Evolutionary conservation across 129 eudicot genomes (phyloP).

Genomic region (Ambrosia artemisiifolia): DNA sequence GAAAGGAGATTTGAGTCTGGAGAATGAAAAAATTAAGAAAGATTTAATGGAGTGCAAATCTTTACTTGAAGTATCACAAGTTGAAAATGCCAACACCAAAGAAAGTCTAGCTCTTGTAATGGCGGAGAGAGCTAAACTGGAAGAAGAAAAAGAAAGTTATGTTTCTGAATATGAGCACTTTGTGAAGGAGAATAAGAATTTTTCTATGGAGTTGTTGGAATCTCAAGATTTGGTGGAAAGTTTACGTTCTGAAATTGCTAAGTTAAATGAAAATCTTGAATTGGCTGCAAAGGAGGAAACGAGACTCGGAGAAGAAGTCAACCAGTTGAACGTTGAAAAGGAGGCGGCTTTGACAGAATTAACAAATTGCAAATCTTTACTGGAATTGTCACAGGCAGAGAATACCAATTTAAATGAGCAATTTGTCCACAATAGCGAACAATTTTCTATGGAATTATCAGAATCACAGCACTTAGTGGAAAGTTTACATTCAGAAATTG

Average conservation of each 20-base stretch:
- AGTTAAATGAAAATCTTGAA: conserved; percentile 34
- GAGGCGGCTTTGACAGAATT: conserved; percentile 46
- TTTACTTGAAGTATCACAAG: conserved; percentile 38
- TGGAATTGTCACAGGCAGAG: conserved; percentile 49
- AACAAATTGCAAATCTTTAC: conserved; percentile 26
- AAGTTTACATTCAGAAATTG: conserved; percentile 44
- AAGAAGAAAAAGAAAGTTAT: conserved; percentile 42
- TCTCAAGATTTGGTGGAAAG: conserved; percentile 44
- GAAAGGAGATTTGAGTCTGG: conserved; percentile 35
- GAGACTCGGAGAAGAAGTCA: conserved; percentile 45
- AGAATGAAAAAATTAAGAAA: conserved; percentile 41
- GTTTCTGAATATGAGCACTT: conserved; percentile 38
- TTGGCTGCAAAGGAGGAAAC: conserved; percentile 38
- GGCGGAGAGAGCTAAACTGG: conserved; percentile 44
- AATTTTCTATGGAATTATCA: conserved; percentile 39
- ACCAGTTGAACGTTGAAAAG: conserved; percentile 35
- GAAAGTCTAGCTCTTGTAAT: conserved; percentile 35
- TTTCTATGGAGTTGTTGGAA: conserved; percentile 41
- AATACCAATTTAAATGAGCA: conserved; percentile 38
- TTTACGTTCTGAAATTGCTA: conserved; percentile 45
- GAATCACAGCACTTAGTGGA: conserved; percentile 46
- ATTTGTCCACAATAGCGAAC: conserved; percentile 35
- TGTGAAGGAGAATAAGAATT: conserved; percentile 43
- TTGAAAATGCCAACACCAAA: conserved; percentile 34
- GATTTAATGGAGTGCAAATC: conserved; percentile 50